A percentile compares a stretch with the other conserved stretches of the same genome.
These are phyloP conservation scores for Beauveria medogensis DNA, from an alignment of 2,329 filamentous ascomycete genomes.

Conservation along the genomic window DNA sequence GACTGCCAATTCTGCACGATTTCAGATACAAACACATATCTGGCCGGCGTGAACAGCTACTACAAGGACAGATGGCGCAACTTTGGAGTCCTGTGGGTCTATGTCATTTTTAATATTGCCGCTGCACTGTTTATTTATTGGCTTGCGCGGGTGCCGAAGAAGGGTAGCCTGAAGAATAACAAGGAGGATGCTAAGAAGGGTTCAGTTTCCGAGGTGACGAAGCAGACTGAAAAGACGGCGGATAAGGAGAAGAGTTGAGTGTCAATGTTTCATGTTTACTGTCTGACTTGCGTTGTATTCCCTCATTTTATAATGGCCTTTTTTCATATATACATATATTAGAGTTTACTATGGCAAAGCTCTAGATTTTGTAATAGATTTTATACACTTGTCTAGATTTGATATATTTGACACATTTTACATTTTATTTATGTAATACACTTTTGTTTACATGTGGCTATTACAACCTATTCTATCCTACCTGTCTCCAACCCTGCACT, in stretches of 20 bases:
- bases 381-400: no score
- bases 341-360: not conserved
- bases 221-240: not conserved
- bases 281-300: not conserved
- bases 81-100: conserved; percentile 55
- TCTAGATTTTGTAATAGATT: not conserved
- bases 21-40: conserved; percentile 42
- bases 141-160: conserved; percentile 41
- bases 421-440: no score
- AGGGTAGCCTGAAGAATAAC: conserved; percentile 22
- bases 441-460: not conserved
- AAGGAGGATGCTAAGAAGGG: not conserved
- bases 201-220: not conserved
- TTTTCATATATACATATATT: not conserved
- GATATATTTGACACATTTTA: no score
- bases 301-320: not conserved
- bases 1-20: conserved; percentile 50
- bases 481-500: not conserved
- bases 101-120: conserved; percentile 49
- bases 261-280: not conserved
- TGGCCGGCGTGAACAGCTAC: conserved; percentile 38
- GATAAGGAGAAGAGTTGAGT: not conserved
- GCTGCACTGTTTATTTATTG: conserved; percentile 50
- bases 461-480: not conserved
- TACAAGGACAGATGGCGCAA: conserved; percentile 60